Conservation (phyloP, 495 filamentous ascomycete species). For the Neurospora tetraspora region DNA sequence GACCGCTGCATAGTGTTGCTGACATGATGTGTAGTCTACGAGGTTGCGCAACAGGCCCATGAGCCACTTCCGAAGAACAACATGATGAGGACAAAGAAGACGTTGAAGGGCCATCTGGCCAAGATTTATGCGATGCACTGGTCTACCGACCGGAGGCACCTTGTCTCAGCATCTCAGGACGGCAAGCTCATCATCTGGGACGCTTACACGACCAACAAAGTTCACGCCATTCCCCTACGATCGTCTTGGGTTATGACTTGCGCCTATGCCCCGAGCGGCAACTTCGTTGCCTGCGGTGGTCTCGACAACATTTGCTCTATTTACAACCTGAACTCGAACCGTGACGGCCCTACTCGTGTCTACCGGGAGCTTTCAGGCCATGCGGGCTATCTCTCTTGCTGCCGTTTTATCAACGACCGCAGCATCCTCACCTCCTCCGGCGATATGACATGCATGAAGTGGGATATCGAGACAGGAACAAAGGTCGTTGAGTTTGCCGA, state of each 20-base stretch:
- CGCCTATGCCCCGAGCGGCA: slow-evolving; percentile 95
- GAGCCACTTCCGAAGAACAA: slow-evolving; percentile 82
- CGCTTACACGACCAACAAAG: slow-evolving; percentile 98
- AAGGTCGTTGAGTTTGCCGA: slow-evolving; percentile 98
- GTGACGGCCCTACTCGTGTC: slow-evolving; percentile 92
- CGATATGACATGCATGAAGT: slow-evolving; percentile 99
- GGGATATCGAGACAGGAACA: slow-evolving; percentile 95
- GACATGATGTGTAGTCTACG: slow-evolving; percentile 55
- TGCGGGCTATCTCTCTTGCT: slow-evolving; percentile 96
- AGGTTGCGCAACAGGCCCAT: slow-evolving; percentile 79
- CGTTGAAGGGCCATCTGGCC: slow-evolving; percentile 91
- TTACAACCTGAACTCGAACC: slow-evolving; percentile 89
- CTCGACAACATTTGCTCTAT: slow-evolving; percentile 99
- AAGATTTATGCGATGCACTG: slow-evolving; percentile 99
- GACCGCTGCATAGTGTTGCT: slow-evolving; percentile 6
- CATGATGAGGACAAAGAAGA: slow-evolving; percentile 88
- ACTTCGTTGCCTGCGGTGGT: slow-evolving; percentile 96
- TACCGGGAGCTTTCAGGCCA: slow-evolving; percentile 95
- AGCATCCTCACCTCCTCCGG: slow-evolving; percentile 96
- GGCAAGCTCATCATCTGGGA: slow-evolving; percentile 99
- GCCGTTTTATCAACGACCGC: slow-evolving; percentile 97
- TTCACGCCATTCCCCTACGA: slow-evolving; percentile 95
- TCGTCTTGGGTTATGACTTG: slow-evolving; percentile 99
- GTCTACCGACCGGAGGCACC: slow-evolving; percentile 96
- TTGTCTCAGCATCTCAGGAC: slow-evolving; percentile 96